Evolutionary conservation across 441 rosid genomes (phyloP).

Genomic region (Mallotus repandus): DNA sequence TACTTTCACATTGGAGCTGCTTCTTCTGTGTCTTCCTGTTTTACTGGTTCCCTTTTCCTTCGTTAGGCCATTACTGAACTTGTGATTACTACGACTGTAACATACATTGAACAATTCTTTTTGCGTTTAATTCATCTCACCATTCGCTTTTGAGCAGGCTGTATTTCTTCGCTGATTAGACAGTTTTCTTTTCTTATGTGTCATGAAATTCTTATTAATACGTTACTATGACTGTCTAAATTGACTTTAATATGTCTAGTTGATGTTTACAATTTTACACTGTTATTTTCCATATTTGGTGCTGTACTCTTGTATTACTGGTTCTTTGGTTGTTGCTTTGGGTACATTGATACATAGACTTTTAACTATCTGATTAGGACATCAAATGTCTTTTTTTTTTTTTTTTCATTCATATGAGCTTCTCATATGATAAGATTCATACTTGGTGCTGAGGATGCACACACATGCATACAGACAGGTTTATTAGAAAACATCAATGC

Average conservation of each 20-base stretch:
- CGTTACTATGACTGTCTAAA: background rate
- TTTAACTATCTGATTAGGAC: no score
- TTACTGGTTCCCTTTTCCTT: background rate
- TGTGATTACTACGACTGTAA: background rate
- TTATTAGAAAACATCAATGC: no score
- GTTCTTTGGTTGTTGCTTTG: no score
- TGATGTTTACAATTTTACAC: no score
- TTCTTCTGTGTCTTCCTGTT: background rate
- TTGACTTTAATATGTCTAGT: background rate
- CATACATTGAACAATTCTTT: background rate
- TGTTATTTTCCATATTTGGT: no score
- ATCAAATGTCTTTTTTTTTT: background rate
- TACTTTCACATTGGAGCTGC: background rate
- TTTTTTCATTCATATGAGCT: background rate
- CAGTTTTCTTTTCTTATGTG: background rate
- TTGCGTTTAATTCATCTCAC: background rate
- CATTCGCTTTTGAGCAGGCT: background rate
- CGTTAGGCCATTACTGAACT: background rate
- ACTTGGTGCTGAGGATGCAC: background rate
- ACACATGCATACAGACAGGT: background rate
- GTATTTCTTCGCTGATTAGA: background rate
- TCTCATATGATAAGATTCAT: background rate
- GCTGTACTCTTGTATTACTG: no score
- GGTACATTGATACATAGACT: no score
- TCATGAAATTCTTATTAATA: background rate